Conservation (phyloP, 257 asterid genomes). For the Nicotiana sylvestris region DNA sequence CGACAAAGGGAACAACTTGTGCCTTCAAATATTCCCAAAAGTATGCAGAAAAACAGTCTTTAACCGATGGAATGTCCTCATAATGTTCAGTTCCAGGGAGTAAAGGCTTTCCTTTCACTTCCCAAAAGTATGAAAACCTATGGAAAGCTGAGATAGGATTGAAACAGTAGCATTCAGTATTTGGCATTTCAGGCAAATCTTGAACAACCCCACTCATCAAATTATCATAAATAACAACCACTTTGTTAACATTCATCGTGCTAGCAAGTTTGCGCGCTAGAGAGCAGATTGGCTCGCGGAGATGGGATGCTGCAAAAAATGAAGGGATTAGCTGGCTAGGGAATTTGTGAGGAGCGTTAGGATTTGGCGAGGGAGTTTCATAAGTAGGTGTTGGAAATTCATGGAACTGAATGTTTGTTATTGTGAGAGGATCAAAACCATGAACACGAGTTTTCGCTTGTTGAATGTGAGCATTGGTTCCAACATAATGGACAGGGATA, state of each 20-base stretch:
- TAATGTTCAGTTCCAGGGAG: not conserved
- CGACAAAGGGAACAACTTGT: not conserved
- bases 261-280: not conserved
- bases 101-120: not conserved
- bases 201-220: not conserved
- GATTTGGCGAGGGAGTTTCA: not conserved
- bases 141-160: not conserved
- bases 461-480: not conserved
- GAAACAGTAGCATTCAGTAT: not conserved
- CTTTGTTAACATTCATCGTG: no score
- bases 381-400: not conserved
- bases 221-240: no score
- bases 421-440: not conserved
- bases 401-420: not conserved
- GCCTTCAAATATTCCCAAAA: not conserved
- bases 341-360: not conserved
- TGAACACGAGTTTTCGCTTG: not conserved
- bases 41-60: not conserved
- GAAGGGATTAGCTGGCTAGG: not conserved
- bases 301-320: not conserved
- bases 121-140: not conserved
- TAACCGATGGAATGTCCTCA: not conserved
- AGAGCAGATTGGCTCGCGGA: not conserved
- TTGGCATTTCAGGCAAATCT: not conserved
- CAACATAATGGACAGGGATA: not conserved